phyloP scores from a whole-genome alignment of 129 eudicot species.

The Helianthus tuberosus region DNA sequence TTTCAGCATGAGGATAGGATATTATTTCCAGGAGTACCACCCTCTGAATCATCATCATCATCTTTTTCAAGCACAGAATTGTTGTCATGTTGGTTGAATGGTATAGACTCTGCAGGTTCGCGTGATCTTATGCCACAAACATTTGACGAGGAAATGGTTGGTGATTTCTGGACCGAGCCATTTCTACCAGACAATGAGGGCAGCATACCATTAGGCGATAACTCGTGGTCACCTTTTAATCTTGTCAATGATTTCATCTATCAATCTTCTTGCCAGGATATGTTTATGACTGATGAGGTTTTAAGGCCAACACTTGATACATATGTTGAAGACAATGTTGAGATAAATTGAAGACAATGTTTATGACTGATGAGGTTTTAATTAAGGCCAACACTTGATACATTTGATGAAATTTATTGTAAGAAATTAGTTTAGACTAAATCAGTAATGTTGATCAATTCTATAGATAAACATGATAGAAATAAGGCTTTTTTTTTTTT shows the following conservation, averaged over 20 bases:
- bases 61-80: neutral
- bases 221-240: slow-evolving; percentile 17
- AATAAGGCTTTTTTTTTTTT: no score
- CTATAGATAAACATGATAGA: no score
- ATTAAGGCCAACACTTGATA: no score
- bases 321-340: slow-evolving; percentile 11
- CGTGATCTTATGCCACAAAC: slow-evolving; percentile 15
- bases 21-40: neutral
- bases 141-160: neutral
- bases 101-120: slow-evolving; percentile 7
- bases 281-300: slow-evolving; percentile 13
- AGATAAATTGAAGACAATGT: no score
- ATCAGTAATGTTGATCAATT: no score
- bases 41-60: slow-evolving; percentile 17
- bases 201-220: slow-evolving; percentile 4
- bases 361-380: no score
- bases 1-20: neutral
- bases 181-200: neutral
- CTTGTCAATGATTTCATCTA: slow-evolving; percentile 3
- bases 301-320: slow-evolving; percentile 17
- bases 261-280: slow-evolving; percentile 18
- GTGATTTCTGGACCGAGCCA: slow-evolving; percentile 23
- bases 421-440: no score
- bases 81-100: slow-evolving; percentile 15
- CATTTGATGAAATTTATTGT: no score